Conservation (phyloP, 208 protist genomes). For the Leishmania arabica region DNA sequence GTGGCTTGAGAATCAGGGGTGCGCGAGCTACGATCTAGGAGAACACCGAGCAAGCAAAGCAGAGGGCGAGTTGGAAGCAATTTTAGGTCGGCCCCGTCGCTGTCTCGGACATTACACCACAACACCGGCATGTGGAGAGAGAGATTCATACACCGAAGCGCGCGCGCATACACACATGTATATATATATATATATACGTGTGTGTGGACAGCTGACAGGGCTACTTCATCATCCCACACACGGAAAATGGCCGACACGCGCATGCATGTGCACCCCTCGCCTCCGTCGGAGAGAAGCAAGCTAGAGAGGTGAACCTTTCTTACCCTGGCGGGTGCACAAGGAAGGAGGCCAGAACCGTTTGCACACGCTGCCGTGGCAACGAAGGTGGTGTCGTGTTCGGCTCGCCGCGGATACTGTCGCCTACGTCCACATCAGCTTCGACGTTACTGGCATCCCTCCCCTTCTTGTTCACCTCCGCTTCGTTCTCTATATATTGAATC, state of each 20-base stretch:
- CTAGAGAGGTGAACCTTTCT: neutral
- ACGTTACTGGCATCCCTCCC: neutral
- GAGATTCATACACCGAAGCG: too few relatives aligned
- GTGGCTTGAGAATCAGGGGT: too few relatives aligned
- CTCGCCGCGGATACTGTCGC: neutral
- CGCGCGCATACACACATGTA: neutral
- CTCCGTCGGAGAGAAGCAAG: neutral
- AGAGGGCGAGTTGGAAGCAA: neutral
- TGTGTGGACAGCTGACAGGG: neutral
- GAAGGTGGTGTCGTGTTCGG: neutral
- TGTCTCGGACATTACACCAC: neutral
- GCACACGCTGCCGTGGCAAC: slow-evolving; percentile 18
- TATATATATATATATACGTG: too few relatives aligned
- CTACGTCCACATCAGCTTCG: neutral
- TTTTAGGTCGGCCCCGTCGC: neutral
- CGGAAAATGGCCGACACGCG: neutral
- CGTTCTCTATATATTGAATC: neutral
- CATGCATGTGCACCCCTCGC: neutral
- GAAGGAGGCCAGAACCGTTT: slow-evolving; percentile 6
- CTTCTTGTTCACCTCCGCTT: neutral
- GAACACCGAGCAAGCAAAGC: neutral
- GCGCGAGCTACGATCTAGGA: too few relatives aligned
- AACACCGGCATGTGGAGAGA: neutral
- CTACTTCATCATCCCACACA: neutral
- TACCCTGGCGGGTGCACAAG: slow-evolving; percentile 12